These are phyloP conservation scores for Trichoderma arundinaceum DNA, from an alignment of 2,329 filamentous ascomycete genomes.

Conservation along the genomic window DNA sequence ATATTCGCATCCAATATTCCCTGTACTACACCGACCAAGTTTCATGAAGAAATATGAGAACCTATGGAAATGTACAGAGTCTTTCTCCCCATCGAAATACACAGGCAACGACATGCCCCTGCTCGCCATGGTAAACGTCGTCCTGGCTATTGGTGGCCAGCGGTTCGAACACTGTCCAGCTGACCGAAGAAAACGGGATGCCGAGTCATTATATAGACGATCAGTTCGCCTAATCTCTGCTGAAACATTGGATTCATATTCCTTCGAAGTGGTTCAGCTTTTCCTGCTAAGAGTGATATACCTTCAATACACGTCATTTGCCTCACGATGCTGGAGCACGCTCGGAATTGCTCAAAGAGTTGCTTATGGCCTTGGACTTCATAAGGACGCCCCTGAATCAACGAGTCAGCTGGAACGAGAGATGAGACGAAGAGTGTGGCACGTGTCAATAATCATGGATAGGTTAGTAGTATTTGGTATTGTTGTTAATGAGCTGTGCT, in stretches of 20 bases:
- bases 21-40: constrained; percentile 8
- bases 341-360: constrained; percentile 23
- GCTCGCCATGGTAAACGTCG: constrained; percentile 16
- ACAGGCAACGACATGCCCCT: constrained; percentile 5
- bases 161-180: constrained; percentile 21
- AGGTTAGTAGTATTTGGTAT: background rate
- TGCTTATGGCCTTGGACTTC: constrained; percentile 17
- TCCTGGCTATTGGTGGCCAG: constrained; percentile 16
- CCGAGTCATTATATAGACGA: constrained; percentile 21
- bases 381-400: constrained; percentile 9
- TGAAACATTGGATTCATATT: constrained; percentile 20
- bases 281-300: constrained; percentile 15
- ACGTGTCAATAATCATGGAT: constrained; percentile 4
- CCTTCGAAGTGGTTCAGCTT: constrained; percentile 1
- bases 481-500: background rate
- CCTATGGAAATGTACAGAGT: constrained; percentile 15
- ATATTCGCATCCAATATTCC: constrained; percentile 9
- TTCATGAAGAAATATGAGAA: constrained; percentile 16
- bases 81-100: constrained; percentile 6
- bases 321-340: constrained; percentile 25
- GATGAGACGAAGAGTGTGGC: constrained; percentile 26
- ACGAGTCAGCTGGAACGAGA: constrained; percentile 17
- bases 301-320: constrained; percentile 22
- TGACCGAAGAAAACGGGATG: constrained; percentile 16
- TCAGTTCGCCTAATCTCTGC: constrained; percentile 21